phyloP scores from a whole-genome alignment of 2,329 filamentous ascomycete species.

The Fusarium chaquense region DNA sequence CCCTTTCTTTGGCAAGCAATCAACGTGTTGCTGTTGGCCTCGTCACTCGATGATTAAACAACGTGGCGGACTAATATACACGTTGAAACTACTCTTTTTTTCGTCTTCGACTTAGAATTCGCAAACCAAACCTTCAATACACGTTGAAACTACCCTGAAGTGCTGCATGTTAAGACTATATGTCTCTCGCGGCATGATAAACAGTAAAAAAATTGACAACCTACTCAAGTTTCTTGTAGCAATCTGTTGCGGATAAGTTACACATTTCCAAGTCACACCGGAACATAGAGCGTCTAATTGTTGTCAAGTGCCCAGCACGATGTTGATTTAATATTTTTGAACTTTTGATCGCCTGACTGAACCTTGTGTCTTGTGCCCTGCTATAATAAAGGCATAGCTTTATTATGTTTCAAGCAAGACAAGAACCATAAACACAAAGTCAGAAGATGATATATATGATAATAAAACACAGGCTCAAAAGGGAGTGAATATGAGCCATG shows the following conservation, averaged over 20 bases:
- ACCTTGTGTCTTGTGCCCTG: not conserved
- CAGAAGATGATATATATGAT: constrained; percentile 21
- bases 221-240: not conserved
- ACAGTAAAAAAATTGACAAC: not conserved
- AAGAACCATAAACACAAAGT: not conserved
- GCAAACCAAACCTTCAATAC: too few relatives aligned
- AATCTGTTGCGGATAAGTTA: not conserved
- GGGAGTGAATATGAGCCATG: constrained; percentile 30
- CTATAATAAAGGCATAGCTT: not conserved
- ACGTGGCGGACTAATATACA: not conserved
- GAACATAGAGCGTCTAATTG: not conserved
- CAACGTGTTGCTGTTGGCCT: not conserved
- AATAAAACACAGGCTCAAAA: constrained; percentile 15
- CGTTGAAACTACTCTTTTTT: not conserved
- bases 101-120: too few relatives aligned
- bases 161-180: not conserved
- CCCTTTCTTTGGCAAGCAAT: not conserved
- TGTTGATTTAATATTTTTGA: not conserved
- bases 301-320: not conserved
- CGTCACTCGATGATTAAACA: not conserved
- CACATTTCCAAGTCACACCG: not conserved
- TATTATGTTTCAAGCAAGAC: not conserved
- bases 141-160: not conserved
- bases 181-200: not conserved
- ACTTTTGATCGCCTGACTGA: not conserved